Evolutionary conservation across 208 protist genomes (phyloP), one percentile per base, ranked within the genome.

Genomic region (Leishmania guyanensis): DNA sequence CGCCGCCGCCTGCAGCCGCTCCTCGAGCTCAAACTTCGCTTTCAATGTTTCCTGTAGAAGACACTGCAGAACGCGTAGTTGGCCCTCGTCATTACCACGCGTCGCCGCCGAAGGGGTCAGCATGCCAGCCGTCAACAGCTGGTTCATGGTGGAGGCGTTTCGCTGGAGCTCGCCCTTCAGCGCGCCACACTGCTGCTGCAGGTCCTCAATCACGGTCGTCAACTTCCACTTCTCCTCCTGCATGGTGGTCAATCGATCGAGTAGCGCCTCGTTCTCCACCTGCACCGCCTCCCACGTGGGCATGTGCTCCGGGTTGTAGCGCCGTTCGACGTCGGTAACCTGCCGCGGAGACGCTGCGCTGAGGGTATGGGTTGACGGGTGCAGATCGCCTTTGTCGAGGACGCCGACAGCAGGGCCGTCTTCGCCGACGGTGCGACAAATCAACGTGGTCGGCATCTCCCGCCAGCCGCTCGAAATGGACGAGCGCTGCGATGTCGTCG

Each of bases 171-270:
- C 85, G 33, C 73, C 81, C 73, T 88, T 74, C 43, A 92, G 81
- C 39, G 75, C 69, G 12, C 54, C 77, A 60, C 86, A 90, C 36
- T 86, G 85, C 65, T 54, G 68, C 64, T 89, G 88, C 64, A 89
- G 58, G 56, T 92, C 90, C 36, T 92, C 88, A n/a, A 91, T 64
- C 54, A 83, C 75, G 29, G 81, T 78, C 53, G 82, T 89, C 36
- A 91, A 60, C 26, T 76, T 80, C 84, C 87, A 93, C 75, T 93
- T 93, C 53, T 90, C 88, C 79, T 93, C 80, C 84, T 95, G 90
- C 83, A 92, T 79, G 20, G 84, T 83, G 22, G 81, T 85, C 54
- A 94, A 75, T 0, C 88, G 88, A 56, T 83, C 71, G 17, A 89
- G 86, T 8, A 93, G 85, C 1, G 84, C 86, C 75, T 92, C 89